Evolutionary conservation across 306 rosid genomes (phyloP), one percentile per base, ranked within the genome.

Genomic region (Crotalaria pallida): DNA sequence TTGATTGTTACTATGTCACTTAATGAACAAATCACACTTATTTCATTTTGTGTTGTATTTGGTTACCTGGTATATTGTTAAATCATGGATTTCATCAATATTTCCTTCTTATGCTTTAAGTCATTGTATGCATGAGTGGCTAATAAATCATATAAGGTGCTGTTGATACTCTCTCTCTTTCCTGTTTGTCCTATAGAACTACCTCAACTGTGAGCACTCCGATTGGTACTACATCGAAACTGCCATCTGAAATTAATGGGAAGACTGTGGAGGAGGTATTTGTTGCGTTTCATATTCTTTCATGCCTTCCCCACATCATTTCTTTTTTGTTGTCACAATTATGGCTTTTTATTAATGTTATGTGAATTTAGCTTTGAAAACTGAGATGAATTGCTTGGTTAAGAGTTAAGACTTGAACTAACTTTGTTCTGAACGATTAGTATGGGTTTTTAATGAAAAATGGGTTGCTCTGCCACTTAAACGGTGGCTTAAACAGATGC

Each of bases 181-280:
- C 10, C 41, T 11, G 62, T 69, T 66, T 84, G 36, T 85, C 45
- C 22, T 16, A n/a, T 27, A 84, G 95, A 71, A 88, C 92, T 81
- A 88, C 92, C 71, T 83, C 96, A 65, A 75, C 72, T 71, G 81
- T 83, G 51, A 85, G 81, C 71, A 63, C 89, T 64, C 27, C 85
- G 10, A 88, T 76, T 75, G 69, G 85, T 65, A 38, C 79, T 58
- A 63, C 86, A 34, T 95, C 97, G 57, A 88, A 86, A 79, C 74
- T 91, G 64, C 99, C 99, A 0, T 94, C 97, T 57, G 97, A 94
- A 85, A 88, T 94, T 74, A 88, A 88, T 3, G 98, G 97, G 75
- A 94, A 88, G 83, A 88, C 92, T 65, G 97, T 94, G 72, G 99
- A 88, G 77, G 99, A 94, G 99, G 99, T 91, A 84, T 44, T 67